Base-by-base conservation (phyloP, 768 basidiomycete genomes). In the Amanita rimosa region DNA sequence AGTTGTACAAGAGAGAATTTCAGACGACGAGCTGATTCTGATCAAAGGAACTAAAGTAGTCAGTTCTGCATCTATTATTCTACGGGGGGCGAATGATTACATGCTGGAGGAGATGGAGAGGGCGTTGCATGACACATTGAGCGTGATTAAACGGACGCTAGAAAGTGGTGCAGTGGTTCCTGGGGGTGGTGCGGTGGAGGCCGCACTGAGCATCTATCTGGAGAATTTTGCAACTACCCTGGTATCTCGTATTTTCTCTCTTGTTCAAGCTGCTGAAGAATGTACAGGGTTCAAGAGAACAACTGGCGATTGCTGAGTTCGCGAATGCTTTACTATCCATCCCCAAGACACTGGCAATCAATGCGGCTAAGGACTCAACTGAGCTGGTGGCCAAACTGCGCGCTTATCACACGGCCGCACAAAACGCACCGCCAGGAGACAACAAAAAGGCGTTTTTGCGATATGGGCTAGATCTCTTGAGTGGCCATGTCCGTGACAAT, bases 81-180 rank as follows among this genome's bases (percentile, higher is more conserved):
- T 99, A 51, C 79, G 96, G 48, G 96, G 96, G 39, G 96, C 96
- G 24, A 99, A 98, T 64, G 96, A 99, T 65, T 97, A 95, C 65
- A 93, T 97, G 88, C 70, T 98, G 57, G 96, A 99, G 63, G 96
- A 99, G 74, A 99, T 98, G 96, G 96, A 99, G 68, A 74, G 96
- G 42, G 85, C 91, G 0, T 65, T 98, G 57, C 95, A 99, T 62
- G 96, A 99, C 63, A 87, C 89, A 1, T 66, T 98, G 53, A 95
- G 89, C 24, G 78, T 96, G 58, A 91, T 97, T 70, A 99, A 99
- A 72, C 79, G 95, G 50, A 98, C 96, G 4, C 68, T 98, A 41
- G 96, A 99, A 72, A 94, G 92, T 57, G 96, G 95, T 7, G 67
- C 85, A 27, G 93, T 98, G 21, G 94, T 98, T 8, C 94, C 96